phyloP scores from a whole-genome alignment of 164 flowering plant genomes.

The Macadamia integrifolia region DNA sequence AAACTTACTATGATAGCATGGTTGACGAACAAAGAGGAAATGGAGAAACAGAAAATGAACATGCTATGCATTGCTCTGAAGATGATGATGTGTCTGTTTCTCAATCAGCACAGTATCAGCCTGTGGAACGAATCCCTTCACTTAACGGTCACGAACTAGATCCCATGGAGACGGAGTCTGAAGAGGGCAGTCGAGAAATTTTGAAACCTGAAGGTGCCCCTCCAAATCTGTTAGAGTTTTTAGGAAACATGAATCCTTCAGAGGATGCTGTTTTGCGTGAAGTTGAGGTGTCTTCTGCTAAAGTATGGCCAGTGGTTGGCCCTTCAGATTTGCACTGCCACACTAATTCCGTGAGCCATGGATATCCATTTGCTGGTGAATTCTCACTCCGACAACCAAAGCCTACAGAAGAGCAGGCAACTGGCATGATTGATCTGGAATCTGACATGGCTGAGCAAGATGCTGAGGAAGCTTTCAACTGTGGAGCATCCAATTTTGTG shows the following conservation, averaged over 20 bases:
- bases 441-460: conserved; percentile 28
- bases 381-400: conserved; percentile 36
- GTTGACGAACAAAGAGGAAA: conserved; percentile 20
- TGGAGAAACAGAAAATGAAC: conserved; percentile 15
- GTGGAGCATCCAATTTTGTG: conserved; percentile 15
- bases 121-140: conserved; percentile 19
- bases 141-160: conserved; percentile 18
- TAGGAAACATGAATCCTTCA: conserved; percentile 22
- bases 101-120: conserved; percentile 13
- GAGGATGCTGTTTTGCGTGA: conserved; percentile 25
- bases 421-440: conserved; percentile 42
- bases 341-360: conserved; percentile 28
- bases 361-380: conserved; percentile 32
- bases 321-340: conserved; percentile 31
- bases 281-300: conserved; percentile 12
- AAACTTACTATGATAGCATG: conserved; percentile 15
- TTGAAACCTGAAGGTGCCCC: conserved; percentile 21
- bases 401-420: conserved; percentile 21
- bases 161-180: conserved; percentile 17
- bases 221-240: conserved; percentile 19
- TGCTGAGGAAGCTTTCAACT: conserved; percentile 22
- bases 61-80: conserved; percentile 8
- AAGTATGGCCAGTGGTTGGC: conserved; percentile 42
- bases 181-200: conserved; percentile 8
- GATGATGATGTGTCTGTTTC: conserved; percentile 16